phyloP scores from a whole-genome alignment of 192 early-diverging fungal genomes.

The Coemansia sp. region DNA sequence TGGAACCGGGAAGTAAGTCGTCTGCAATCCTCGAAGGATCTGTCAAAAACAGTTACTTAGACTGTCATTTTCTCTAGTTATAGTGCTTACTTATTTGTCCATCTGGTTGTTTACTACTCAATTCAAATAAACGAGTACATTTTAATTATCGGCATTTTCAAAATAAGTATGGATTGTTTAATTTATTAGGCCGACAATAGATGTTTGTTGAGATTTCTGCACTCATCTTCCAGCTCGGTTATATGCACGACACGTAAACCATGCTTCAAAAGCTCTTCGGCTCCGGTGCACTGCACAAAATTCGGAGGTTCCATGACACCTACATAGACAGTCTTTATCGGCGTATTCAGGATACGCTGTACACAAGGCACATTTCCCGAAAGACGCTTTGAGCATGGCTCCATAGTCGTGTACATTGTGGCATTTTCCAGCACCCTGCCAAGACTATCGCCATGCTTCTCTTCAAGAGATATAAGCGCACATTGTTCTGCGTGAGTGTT shows the following conservation, averaged over 20 bases:
- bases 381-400: conserved; percentile 86
- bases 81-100: too few species aligned
- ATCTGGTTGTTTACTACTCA: too few species aligned
- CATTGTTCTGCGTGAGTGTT: conserved; percentile 99
- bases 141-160: neutral
- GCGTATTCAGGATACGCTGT: conserved; percentile 61
- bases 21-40: neutral
- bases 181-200: neutral
- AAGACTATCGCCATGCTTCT: neutral
- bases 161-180: neutral
- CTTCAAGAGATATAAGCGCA: conserved; percentile 68
- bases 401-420: conserved; percentile 91
- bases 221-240: conserved; percentile 68
- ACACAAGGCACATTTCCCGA: conserved; percentile 84
- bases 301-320: conserved; percentile 83
- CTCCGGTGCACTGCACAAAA: conserved; percentile 85
- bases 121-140: too few species aligned
- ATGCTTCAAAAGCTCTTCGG: conserved; percentile 58
- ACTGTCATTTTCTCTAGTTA: too few species aligned
- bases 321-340: conserved; percentile 73
- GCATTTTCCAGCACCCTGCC: neutral
- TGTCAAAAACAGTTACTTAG: neutral
- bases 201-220: conserved; percentile 70
- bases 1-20: neutral
- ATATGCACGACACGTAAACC: conserved; percentile 79